Conservation (phyloP, 306 rosid species). For the Vigna reflexopilosa region DNA sequence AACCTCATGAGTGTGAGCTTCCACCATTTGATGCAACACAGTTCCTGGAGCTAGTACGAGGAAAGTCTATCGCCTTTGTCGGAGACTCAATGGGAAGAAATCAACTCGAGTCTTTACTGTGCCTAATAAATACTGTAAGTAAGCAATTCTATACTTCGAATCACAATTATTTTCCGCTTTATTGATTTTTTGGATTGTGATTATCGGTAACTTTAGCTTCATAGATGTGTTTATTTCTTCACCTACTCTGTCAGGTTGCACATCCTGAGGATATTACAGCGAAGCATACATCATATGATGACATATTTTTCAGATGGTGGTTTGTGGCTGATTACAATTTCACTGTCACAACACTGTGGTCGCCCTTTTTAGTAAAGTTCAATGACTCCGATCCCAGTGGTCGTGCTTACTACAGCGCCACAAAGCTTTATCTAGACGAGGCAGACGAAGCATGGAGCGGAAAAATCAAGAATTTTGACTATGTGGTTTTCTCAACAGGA, state of each 20-base stretch:
- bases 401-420: slow-evolving; percentile 43
- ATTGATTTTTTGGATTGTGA: neutral
- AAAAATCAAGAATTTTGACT: slow-evolving; percentile 56
- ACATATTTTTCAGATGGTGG: slow-evolving; percentile 55
- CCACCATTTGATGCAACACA: slow-evolving; percentile 64
- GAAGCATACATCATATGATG: slow-evolving; percentile 28
- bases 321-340: slow-evolving; percentile 66
- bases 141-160: no score
- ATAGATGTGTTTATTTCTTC: neutral
- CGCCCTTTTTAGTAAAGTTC: slow-evolving; percentile 66
- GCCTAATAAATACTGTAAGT: slow-evolving; percentile 59
- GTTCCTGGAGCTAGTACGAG: slow-evolving; percentile 64
- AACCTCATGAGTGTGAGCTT: slow-evolving; percentile 75
- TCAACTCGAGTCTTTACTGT: slow-evolving; percentile 73
- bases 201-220: neutral
- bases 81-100: slow-evolving; percentile 83
- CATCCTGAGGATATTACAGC: slow-evolving; percentile 58
- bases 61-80: slow-evolving; percentile 78
- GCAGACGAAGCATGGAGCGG: slow-evolving; percentile 60
- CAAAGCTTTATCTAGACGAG: slow-evolving; percentile 67
- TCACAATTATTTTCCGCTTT: neutral
- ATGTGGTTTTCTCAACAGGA: slow-evolving; percentile 72
- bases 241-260: slow-evolving; percentile 52
- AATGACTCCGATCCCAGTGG: slow-evolving; percentile 50
- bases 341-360: slow-evolving; percentile 63